Percentiles rank a stretch among this genome's conserved stretches.
These are phyloP conservation scores for Conticribra weissflogii DNA, from an alignment of 108 stramenopile species.

Conservation along the genomic window DNA sequence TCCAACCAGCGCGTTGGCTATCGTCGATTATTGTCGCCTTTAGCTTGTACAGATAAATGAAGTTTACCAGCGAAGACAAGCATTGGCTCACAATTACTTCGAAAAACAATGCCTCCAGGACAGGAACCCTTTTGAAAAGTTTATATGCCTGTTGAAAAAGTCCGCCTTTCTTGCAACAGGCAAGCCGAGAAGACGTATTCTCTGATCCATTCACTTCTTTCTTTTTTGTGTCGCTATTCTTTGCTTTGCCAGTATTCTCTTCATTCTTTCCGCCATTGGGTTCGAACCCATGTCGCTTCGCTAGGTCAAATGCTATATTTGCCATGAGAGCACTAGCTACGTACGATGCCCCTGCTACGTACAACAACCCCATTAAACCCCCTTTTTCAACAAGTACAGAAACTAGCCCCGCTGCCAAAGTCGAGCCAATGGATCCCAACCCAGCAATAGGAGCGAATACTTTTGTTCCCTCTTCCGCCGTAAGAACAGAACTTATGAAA, in stretches of 20 bases:
- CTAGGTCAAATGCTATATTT: conserved; percentile 45
- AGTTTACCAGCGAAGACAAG: conserved; percentile 58
- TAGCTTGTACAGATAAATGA: conserved; percentile 53
- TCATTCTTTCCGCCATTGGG: conserved; percentile 22
- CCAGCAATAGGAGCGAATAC: conserved; percentile 84
- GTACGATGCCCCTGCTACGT: conserved; percentile 53
- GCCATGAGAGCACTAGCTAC: conserved; percentile 49
- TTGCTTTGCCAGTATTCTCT: neutral
- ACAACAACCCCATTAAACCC: conserved; percentile 64
- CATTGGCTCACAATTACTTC: conserved; percentile 64
- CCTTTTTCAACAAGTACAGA: conserved; percentile 37
- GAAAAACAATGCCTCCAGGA: conserved; percentile 53
- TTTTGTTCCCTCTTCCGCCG: conserved; percentile 68
- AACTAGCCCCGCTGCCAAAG: conserved; percentile 61
- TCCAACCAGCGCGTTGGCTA: conserved; percentile 54
- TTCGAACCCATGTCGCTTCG: conserved; percentile 62
- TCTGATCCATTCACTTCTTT: conserved; percentile 11
- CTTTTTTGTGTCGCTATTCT: neutral
- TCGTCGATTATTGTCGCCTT: conserved; percentile 60
- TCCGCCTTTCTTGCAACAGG: conserved; percentile 31
- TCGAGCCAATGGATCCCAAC: conserved; percentile 67
- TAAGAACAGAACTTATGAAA: conserved; percentile 75
- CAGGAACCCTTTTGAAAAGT: conserved; percentile 57
- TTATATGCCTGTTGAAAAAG: conserved; percentile 43
- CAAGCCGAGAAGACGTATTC: neutral